A percentile compares a stretch with the other conserved stretches of the same genome.
phyloP scores from a whole-genome alignment of 768 basidiomycete genomes.

The Boletus subparvulus region DNA sequence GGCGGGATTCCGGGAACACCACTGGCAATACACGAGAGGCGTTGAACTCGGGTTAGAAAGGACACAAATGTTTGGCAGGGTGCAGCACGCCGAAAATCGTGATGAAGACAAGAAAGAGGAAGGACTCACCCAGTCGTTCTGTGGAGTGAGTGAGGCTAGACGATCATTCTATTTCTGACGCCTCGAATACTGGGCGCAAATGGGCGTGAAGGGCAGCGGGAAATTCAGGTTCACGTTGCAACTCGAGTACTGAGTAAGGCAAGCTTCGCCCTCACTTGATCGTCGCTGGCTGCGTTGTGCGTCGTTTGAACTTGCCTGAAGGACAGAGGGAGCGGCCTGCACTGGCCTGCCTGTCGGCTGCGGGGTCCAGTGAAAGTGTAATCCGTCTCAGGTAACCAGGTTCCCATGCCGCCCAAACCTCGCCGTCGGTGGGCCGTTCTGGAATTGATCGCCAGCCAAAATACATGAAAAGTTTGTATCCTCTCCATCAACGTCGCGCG shows the following conservation, averaged over 20 bases:
- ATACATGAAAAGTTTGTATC: not conserved
- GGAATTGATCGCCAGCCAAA: not conserved
- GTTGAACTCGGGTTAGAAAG: not conserved
- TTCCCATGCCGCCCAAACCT: constrained; percentile 10
- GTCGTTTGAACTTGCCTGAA: constrained; percentile 4
- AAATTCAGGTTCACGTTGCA: constrained; percentile 16
- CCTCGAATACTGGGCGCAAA: constrained; percentile 13
- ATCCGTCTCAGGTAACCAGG: not conserved
- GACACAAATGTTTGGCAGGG: not conserved
- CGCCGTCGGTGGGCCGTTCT: constrained; percentile 8
- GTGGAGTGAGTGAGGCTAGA: constrained; percentile 17
- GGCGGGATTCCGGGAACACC: not conserved
- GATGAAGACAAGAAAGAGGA: constrained; percentile 2
- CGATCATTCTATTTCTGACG: constrained; percentile 13
- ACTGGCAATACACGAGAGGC: not conserved
- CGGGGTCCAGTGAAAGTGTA: constrained; percentile 3
- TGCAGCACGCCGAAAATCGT: not conserved
- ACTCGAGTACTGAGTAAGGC: constrained; percentile 15
- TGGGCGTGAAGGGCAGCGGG: constrained; percentile 18
- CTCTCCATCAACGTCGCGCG: not conserved
- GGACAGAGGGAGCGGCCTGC: constrained; percentile 8
- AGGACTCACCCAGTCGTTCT: constrained; percentile 18
- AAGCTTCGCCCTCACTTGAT: constrained; percentile 17
- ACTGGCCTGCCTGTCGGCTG: constrained; percentile 10
- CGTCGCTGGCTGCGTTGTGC: constrained; percentile 3